These are phyloP conservation scores for Spizellomyces sp. DNA, from an alignment of 192 early-diverging fungal species.

Conservation along the genomic window DNA sequence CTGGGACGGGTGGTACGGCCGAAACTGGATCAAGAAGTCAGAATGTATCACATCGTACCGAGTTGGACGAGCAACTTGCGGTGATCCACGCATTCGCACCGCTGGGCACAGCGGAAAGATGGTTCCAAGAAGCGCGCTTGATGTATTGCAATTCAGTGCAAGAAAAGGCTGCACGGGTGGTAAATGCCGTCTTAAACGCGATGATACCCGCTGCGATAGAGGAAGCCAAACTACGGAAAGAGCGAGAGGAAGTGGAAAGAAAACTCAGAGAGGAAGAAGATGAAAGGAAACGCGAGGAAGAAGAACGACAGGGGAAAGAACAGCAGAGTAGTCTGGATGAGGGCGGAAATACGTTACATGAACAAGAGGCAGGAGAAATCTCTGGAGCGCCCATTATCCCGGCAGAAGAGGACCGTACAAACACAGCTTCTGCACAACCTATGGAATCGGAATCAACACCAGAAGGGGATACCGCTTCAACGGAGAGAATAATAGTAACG, in stretches of 20 bases:
- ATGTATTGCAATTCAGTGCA: conserved; percentile 66
- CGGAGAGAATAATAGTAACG: conserved; percentile 50
- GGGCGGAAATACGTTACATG: neutral
- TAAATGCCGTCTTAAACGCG: conserved; percentile 66
- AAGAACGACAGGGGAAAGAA: conserved; percentile 48
- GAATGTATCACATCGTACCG: neutral
- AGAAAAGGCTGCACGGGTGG: conserved; percentile 63
- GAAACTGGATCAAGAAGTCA: neutral
- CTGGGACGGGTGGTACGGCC: neutral
- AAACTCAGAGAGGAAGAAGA: conserved; percentile 39
- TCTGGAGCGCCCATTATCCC: neutral
- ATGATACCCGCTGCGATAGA: conserved; percentile 79
- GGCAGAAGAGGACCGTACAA: conserved; percentile 20
- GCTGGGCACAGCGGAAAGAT: conserved; percentile 73
- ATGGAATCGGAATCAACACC: conserved; percentile 30
- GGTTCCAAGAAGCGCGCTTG: conserved; percentile 85
- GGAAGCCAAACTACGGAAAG: conserved; percentile 43
- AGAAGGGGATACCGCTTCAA: conserved; percentile 9
- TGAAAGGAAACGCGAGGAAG: conserved; percentile 38
- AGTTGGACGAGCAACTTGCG: conserved; percentile 33
- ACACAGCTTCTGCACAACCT: conserved; percentile 27
- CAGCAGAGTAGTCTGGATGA: conserved; percentile 28
- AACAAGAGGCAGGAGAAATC: conserved; percentile 9
- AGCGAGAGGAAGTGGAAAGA: conserved; percentile 60
- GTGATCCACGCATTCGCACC: conserved; percentile 72